Percentiles rank a stretch among this genome's conserved stretches.
phyloP scores from a whole-genome alignment of 805 yeast species.

The Metschnikowia reukaufii region DNA sequence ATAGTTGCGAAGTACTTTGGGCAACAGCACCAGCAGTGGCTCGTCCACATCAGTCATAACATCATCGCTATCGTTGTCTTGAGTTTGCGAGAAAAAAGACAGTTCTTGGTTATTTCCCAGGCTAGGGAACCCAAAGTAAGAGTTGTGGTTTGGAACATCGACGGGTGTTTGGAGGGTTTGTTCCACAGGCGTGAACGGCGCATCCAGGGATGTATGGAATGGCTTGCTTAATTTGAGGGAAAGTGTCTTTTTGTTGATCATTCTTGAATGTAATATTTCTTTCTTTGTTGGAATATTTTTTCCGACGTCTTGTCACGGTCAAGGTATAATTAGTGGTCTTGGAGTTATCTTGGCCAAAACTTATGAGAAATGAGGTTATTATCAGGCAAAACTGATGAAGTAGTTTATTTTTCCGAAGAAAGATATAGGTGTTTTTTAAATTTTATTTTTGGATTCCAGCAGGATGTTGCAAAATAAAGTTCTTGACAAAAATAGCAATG shows the following conservation, averaged over 20 bases:
- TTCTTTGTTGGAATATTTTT: neutral
- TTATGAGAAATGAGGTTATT: too few species aligned
- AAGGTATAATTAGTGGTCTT: too few species aligned
- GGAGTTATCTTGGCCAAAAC: too few species aligned
- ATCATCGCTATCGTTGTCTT: slow-evolving; percentile 43
- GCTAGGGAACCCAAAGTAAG: slow-evolving; percentile 12
- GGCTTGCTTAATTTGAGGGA: slow-evolving; percentile 36
- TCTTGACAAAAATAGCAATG: neutral
- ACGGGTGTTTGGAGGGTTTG: slow-evolving; percentile 43
- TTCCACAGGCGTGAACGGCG: slow-evolving; percentile 47
- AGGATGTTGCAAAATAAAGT: neutral
- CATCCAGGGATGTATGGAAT: slow-evolving; percentile 24
- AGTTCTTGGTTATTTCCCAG: slow-evolving; percentile 12
- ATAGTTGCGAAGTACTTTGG: slow-evolving; percentile 27
- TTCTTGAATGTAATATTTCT: slow-evolving; percentile 12
- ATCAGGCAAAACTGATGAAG: too few species aligned
- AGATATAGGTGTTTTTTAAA: too few species aligned
- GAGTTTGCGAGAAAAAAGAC: slow-evolving; percentile 31
- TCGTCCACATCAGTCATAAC: slow-evolving; percentile 43
- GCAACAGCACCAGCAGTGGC: slow-evolving; percentile 16
- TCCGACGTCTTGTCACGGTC: too few species aligned
- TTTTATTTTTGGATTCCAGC: neutral
- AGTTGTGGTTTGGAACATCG: slow-evolving; percentile 23
- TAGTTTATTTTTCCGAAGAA: too few species aligned
- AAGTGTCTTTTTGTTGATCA: slow-evolving; percentile 36